Percentiles rank a stretch among this genome's conserved stretches.
Conservation (phyloP, 108 stramenopile genomes). For the Cylindrotheca fusiformis region DNA sequence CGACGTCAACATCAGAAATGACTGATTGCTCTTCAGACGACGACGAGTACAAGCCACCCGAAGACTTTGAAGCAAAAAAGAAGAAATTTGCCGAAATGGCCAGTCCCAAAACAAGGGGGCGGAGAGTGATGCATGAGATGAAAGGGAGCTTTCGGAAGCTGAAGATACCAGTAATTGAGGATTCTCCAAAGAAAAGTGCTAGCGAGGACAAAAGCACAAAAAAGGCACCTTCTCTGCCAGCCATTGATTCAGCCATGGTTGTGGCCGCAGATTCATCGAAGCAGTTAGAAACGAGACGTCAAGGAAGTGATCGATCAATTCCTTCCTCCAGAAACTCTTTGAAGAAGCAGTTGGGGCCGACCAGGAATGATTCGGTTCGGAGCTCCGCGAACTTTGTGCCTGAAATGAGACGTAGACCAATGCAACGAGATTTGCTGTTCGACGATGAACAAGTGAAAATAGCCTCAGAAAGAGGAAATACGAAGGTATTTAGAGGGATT, state of each 20-base stretch:
- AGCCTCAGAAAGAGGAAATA: not conserved
- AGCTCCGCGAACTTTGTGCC: constrained; percentile 18
- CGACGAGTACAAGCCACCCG: not conserved
- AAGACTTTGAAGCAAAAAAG: not conserved
- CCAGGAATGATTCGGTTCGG: too few species aligned
- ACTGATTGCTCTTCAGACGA: not conserved
- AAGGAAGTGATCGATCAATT: too few species aligned
- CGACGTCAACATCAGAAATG: not conserved
- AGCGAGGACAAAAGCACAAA: too few species aligned
- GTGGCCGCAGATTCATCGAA: too few species aligned
- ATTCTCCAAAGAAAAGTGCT: too few species aligned
- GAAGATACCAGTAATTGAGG: too few species aligned
- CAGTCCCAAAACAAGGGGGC: not conserved
- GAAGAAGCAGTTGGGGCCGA: too few species aligned
- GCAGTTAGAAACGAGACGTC: too few species aligned
- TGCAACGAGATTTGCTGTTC: constrained; percentile 18
- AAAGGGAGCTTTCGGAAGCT: too few species aligned
- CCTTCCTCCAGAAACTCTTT: too few species aligned
- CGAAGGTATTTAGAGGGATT: not conserved
- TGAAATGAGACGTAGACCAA: constrained; percentile 25
- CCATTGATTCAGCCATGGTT: too few species aligned
- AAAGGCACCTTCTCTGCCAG: too few species aligned
- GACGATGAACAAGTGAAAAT: constrained; percentile 8
- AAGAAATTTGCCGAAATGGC: not conserved
- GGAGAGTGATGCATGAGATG: not conserved